These are phyloP conservation scores for Ogataea ganodermae DNA, from an alignment of 805 yeast genomes.

Conservation along the genomic window DNA sequence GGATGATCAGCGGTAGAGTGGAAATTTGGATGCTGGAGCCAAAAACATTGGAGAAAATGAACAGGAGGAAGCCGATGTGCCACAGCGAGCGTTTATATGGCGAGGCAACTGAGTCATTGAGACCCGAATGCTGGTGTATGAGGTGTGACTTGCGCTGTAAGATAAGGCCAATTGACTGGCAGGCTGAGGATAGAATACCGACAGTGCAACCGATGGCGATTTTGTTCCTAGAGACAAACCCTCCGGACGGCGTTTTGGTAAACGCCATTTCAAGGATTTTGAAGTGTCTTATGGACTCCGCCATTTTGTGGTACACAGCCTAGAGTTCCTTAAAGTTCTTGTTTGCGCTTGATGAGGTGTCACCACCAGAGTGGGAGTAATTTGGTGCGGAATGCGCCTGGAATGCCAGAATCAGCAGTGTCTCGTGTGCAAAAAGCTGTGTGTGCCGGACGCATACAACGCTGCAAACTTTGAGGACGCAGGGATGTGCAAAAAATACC, in stretches of 20 bases:
- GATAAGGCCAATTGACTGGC: slow-evolving; percentile 80
- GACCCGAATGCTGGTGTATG: slow-evolving; percentile 37
- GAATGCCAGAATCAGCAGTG: background rate
- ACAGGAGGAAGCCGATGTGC: slow-evolving; percentile 72
- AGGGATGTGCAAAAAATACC: background rate
- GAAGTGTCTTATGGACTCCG: background rate
- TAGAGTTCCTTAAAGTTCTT: background rate
- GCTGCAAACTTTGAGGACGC: background rate
- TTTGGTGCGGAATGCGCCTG: background rate
- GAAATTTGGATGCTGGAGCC: slow-evolving; percentile 85
- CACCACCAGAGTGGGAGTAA: background rate
- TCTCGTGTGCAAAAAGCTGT: background rate
- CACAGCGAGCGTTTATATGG: slow-evolving; percentile 59
- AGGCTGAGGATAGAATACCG: slow-evolving; percentile 73
- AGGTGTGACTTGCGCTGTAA: slow-evolving; percentile 79
- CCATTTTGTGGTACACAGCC: background rate
- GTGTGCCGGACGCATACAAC: slow-evolving; percentile 1
- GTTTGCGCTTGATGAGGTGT: slow-evolving; percentile 4
- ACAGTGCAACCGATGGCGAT: slow-evolving; percentile 63
- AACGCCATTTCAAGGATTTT: background rate
- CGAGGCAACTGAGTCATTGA: slow-evolving; percentile 26
- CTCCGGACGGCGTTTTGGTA: background rate
- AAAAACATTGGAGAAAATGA: slow-evolving; percentile 69
- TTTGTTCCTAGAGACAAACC: slow-evolving; percentile 14
- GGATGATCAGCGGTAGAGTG: slow-evolving; percentile 75